A percentile compares a stretch with the other conserved stretches of the same genome.
These are phyloP conservation scores for Elsinoe australis DNA, from an alignment of 2,329 filamentous ascomycete genomes.

Conservation along the genomic window DNA sequence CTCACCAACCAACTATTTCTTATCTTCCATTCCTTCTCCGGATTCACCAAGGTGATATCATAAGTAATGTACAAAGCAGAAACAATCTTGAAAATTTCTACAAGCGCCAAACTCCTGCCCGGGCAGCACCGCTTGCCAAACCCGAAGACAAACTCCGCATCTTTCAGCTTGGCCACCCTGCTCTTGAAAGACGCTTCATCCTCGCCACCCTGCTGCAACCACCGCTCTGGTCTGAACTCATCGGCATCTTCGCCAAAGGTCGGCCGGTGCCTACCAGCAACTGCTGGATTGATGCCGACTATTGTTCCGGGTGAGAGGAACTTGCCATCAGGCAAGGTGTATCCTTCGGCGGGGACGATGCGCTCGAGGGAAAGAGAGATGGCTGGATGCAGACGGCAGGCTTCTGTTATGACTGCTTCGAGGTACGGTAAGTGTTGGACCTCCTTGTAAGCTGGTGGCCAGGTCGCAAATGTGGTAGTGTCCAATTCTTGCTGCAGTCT, in stretches of 20 bases:
- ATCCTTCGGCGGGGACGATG: slow-evolving; percentile 32
- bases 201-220: slow-evolving; percentile 30
- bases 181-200: background rate
- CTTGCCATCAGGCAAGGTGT: slow-evolving; percentile 25
- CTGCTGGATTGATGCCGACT: slow-evolving; percentile 40
- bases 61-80: slow-evolving; percentile 11
- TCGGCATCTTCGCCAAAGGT: slow-evolving; percentile 36
- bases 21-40: slow-evolving; percentile 9
- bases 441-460: background rate
- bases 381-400: slow-evolving; percentile 43
- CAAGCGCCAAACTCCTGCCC: slow-evolving; percentile 14
- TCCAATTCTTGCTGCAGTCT: background rate
- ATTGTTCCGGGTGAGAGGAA: slow-evolving; percentile 34
- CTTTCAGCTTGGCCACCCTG: background rate
- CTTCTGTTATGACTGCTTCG: slow-evolving; percentile 42
- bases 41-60: slow-evolving; percentile 3
- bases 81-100: slow-evolving; percentile 17
- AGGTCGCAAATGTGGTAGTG: background rate
- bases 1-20: background rate
- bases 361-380: slow-evolving; percentile 45
- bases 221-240: slow-evolving; percentile 39
- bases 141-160: slow-evolving; percentile 13
- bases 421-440: slow-evolving; percentile 2
- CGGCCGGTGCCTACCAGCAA: slow-evolving; percentile 34
- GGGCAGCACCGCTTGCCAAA: slow-evolving; percentile 10